These are phyloP conservation scores for Amphibolis antarctica DNA, from an alignment of 106 monocot genomes.

Conservation along the genomic window DNA sequence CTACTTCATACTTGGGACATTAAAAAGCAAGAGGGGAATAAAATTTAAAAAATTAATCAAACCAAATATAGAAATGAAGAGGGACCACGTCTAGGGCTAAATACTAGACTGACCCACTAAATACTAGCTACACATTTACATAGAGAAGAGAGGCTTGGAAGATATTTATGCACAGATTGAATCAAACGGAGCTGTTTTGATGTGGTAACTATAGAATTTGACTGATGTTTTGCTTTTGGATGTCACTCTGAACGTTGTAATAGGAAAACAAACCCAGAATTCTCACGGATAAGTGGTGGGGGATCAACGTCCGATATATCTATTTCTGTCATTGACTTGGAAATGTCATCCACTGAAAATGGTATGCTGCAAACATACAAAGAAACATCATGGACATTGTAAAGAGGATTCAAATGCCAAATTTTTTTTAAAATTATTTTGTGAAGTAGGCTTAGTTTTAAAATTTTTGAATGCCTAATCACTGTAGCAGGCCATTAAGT, in stretches of 20 bases:
- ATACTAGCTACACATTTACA: slow-evolving; percentile 9
- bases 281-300: slow-evolving; percentile 47
- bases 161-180: slow-evolving; percentile 18
- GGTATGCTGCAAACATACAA: slow-evolving; percentile 45
- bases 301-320: slow-evolving; percentile 51
- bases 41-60: slow-evolving; percentile 6
- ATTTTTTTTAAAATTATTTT: too few species aligned
- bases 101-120: background rate
- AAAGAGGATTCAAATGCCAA: background rate
- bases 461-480: too few species aligned
- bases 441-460: too few species aligned
- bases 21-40: background rate
- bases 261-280: slow-evolving; percentile 53
- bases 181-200: background rate
- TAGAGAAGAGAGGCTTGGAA: background rate
- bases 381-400: background rate
- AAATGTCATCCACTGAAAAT: slow-evolving; percentile 61
- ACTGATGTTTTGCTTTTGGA: background rate
- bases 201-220: background rate
- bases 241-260: slow-evolving; percentile 33
- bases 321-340: slow-evolving; percentile 51
- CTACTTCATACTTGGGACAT: background rate
- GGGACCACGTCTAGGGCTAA: slow-evolving; percentile 3
- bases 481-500: too few species aligned
- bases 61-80: background rate